These are phyloP conservation scores for Tillandsia leiboldiana DNA, from an alignment of 176 grass and related monocot species.

Conservation along the genomic window DNA sequence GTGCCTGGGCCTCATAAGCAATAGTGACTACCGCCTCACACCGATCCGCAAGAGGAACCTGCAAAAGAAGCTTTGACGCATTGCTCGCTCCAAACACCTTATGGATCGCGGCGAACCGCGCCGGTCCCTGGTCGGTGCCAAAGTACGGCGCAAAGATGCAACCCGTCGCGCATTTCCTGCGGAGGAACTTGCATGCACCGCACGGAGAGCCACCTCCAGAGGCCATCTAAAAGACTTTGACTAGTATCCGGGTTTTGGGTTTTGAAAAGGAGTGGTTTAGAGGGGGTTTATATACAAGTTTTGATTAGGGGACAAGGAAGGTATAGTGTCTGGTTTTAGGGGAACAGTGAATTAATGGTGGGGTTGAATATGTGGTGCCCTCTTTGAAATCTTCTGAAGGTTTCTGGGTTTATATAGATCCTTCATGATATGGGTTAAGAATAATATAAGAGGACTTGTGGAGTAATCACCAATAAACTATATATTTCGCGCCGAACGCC, in stretches of 20 bases:
- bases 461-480: conserved; percentile 42
- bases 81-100: conserved; percentile 98
- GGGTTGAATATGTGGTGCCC: conserved; percentile 17
- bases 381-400: conserved; percentile 3
- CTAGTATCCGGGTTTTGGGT: background rate
- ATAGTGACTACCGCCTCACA: conserved; percentile 89
- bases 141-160: conserved; percentile 97
- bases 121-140: conserved; percentile 64
- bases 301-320: conserved; percentile 35
- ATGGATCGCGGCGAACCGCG: conserved; percentile 76
- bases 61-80: conserved; percentile 85
- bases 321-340: conserved; percentile 51
- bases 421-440: background rate
- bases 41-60: conserved; percentile 64
- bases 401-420: background rate
- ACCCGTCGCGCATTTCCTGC: conserved; percentile 61
- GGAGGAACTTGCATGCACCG: conserved; percentile 91
- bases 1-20: conserved; percentile 76
- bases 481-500: conserved; percentile 80
- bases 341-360: conserved; percentile 70
- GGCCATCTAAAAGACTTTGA: conserved; percentile 1
- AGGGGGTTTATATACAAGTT: conserved; percentile 19
- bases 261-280: background rate
- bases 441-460: conserved; percentile 20
- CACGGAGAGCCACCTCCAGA: conserved; percentile 60